Base-by-base conservation (phyloP, 2,329 filamentous ascomycete species). In the Stylonectria norvegica region DNA sequence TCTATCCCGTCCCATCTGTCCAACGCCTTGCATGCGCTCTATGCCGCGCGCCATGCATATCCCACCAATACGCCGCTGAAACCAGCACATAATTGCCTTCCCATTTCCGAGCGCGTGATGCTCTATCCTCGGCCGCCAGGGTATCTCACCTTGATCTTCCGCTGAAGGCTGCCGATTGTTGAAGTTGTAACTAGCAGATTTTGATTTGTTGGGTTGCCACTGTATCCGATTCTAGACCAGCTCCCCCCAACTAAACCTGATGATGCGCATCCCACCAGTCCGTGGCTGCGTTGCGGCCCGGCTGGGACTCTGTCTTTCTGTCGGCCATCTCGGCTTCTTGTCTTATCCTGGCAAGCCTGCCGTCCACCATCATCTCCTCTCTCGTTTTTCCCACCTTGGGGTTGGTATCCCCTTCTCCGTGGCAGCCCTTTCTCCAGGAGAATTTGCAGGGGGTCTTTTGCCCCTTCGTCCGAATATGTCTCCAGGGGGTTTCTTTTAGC, bases 401-500 rank as follows among this genome's bases (percentile, higher is more conserved):
- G 20, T 49, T 40, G n/a, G n/a, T 2, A 37, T 38, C 29, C 31
- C 48, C 17, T 45, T 52, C 4, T 49, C 34, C 11, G 33, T 18
- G 12, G n/a, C n/a, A 5, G 34, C 14, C 14, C 36, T 19, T 12
- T 7, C 12, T 25, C 22, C 7, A 8, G 7, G 22, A 25, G 22
- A 7, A 8, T 12, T 25, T 25, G 40, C 43, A 22, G 5, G 49
- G 10, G 0, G 50, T 43, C 16, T 25, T 12, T 42, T 34, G 1
- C 45, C 41, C 9, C 31, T 36, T 52, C 40, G 38, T 49, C 5
- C 38, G 17, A 41, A 52, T 30, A 14, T 59, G 56, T 6, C 50
- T 50, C 85, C 85, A 90, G 0, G 86, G 86, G 57, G 79, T 79
- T 60, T 91, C 86, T 31, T 84, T 75, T 20, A 76, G 67, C 20